phyloP scores from a whole-genome alignment of 192 early-diverging fungal genomes.

The Rhizophagus sp. region DNA sequence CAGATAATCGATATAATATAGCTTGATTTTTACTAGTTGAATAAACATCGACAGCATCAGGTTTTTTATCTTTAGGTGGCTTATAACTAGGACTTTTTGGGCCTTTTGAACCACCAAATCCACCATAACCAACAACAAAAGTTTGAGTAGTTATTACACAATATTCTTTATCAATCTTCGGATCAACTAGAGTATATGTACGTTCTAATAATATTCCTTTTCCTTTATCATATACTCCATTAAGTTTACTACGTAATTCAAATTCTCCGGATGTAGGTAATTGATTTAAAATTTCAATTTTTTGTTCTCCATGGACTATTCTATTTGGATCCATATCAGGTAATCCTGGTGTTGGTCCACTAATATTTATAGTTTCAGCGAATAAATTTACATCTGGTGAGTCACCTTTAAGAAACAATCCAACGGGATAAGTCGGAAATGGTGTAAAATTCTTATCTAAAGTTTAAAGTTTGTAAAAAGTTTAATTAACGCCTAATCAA shows the following conservation, averaged over 20 bases:
- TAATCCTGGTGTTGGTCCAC: conserved; percentile 54
- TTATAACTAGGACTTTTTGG: conserved; percentile 52
- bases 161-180: neutral
- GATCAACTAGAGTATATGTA: conserved; percentile 32
- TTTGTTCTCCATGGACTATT: conserved; percentile 77
- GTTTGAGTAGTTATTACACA: conserved; percentile 49
- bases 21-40: conserved; percentile 58
- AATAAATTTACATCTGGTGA: neutral
- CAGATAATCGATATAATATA: conserved; percentile 71
- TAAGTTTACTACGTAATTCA: conserved; percentile 50
- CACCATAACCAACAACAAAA: conserved; percentile 72
- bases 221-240: conserved; percentile 76
- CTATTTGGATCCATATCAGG: conserved; percentile 67
- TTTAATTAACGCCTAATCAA: neutral
- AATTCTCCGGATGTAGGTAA: conserved; percentile 64
- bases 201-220: conserved; percentile 56
- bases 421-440: neutral
- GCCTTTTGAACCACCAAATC: conserved; percentile 72
- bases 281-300: conserved; percentile 57
- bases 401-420: neutral
- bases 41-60: conserved; percentile 56
- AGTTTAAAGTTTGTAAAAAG: too few species aligned
- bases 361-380: conserved; percentile 57
- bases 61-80: conserved; percentile 54
- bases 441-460: neutral